Conservation (phyloP, 2,329 filamentous ascomycete species). For the Cadophora sp. region DNA sequence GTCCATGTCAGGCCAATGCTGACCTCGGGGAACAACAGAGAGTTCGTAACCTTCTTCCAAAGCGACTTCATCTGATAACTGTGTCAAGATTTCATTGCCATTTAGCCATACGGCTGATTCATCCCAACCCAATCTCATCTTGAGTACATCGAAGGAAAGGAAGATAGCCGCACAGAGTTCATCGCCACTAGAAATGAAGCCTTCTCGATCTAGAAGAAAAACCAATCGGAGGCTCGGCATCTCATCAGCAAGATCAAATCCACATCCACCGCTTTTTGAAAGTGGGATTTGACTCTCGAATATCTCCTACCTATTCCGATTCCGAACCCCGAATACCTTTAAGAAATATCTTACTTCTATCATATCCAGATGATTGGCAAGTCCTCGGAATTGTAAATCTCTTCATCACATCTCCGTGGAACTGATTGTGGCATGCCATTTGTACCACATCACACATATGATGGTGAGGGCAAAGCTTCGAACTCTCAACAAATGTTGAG, state of each 20-base stretch:
- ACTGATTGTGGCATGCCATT: neutral
- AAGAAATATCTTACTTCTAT: neutral
- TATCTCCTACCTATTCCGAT: neutral
- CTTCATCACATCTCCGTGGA: neutral
- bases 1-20: neutral
- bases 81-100: neutral
- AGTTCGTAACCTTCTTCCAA: neutral
- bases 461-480: too few relatives aligned
- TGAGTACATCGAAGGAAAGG: too few relatives aligned
- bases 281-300: neutral
- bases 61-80: constrained; percentile 1
- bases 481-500: too few relatives aligned
- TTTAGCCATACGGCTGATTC: neutral
- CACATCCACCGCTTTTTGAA: neutral
- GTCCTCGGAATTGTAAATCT: neutral
- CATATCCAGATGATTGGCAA: neutral
- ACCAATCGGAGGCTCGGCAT: neutral
- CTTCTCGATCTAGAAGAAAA: neutral
- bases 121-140: neutral
- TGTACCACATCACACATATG: too few relatives aligned
- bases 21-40: neutral
- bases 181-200: too few relatives aligned
- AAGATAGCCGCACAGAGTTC: too few relatives aligned
- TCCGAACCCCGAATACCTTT: constrained; percentile 1
- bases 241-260: neutral